Evolutionary conservation across 192 early-diverging fungal species (phyloP).

Genomic region (Glomus cerebriforme): DNA sequence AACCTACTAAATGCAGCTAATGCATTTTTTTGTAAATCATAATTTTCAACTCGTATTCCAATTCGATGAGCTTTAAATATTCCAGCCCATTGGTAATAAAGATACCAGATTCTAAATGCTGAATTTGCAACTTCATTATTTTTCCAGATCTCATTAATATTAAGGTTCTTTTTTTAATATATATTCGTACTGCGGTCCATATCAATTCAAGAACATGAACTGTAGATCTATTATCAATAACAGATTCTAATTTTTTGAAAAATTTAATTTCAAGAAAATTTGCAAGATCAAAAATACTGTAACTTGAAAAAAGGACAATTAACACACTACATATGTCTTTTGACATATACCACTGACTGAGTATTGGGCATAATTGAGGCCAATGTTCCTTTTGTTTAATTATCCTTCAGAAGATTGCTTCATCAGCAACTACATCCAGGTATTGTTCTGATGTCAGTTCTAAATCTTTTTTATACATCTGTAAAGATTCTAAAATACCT

Average conservation of each 20-base stretch:
- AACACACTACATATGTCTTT: too few species aligned
- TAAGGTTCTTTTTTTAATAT: background rate
- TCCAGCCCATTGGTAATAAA: background rate
- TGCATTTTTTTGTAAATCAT: too few species aligned
- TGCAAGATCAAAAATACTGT: constrained; percentile 5
- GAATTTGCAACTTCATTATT: background rate
- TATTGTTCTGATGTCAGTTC: too few species aligned
- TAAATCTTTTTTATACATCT: too few species aligned
- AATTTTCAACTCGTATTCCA: background rate
- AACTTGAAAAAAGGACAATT: background rate
- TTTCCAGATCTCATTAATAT: background rate
- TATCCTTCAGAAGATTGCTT: too few species aligned
- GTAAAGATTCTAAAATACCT: too few species aligned
- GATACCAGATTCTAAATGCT: background rate
- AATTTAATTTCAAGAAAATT: background rate
- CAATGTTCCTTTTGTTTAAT: background rate
- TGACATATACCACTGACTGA: background rate
- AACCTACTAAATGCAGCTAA: too few species aligned
- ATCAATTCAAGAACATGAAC: background rate
- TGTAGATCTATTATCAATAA: constrained; percentile 2
- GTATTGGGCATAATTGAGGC: background rate
- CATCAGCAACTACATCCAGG: too few species aligned
- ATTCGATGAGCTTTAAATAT: background rate
- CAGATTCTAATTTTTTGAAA: background rate
- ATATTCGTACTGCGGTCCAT: background rate